phyloP scores from a whole-genome alignment of 2,329 filamentous ascomycete species.

The Xylaria sp. region DNA sequence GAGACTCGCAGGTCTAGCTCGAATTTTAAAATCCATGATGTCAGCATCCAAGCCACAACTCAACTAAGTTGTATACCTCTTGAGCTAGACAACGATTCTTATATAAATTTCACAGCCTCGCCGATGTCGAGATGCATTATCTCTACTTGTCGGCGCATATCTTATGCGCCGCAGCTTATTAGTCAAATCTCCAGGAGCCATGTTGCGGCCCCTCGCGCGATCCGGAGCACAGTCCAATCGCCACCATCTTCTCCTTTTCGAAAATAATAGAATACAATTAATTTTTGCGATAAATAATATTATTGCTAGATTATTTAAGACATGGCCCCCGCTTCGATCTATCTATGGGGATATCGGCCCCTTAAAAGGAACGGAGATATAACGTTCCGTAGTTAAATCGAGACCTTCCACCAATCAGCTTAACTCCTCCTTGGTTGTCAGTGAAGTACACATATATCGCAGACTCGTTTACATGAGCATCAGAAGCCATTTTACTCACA shows the following conservation, averaged over 20 bases:
- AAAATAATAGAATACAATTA: neutral
- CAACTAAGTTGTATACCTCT: neutral
- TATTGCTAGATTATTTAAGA: neutral
- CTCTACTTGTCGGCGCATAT: neutral
- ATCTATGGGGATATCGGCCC: neutral
- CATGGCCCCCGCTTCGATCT: conserved; percentile 5
- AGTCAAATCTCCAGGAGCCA: neutral
- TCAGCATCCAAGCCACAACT: conserved; percentile 31
- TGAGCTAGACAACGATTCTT: neutral
- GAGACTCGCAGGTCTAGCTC: conserved; percentile 11
- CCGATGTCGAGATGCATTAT: neutral
- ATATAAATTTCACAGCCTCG: neutral
- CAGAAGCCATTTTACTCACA: neutral
- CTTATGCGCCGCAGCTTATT: neutral
- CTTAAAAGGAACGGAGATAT: neutral
- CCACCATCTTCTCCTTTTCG: neutral
- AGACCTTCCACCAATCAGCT: conserved; percentile 28
- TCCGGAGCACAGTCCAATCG: neutral
- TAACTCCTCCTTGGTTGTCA: neutral
- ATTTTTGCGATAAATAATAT: no score
- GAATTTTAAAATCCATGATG: conserved; percentile 37
- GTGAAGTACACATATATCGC: neutral
- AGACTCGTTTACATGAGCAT: neutral
- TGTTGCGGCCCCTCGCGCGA: neutral
- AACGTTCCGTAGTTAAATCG: neutral